Base-by-base conservation (phyloP, 2,329 filamentous ascomycete species). In the Ploettnerulaceae sp. region DNA sequence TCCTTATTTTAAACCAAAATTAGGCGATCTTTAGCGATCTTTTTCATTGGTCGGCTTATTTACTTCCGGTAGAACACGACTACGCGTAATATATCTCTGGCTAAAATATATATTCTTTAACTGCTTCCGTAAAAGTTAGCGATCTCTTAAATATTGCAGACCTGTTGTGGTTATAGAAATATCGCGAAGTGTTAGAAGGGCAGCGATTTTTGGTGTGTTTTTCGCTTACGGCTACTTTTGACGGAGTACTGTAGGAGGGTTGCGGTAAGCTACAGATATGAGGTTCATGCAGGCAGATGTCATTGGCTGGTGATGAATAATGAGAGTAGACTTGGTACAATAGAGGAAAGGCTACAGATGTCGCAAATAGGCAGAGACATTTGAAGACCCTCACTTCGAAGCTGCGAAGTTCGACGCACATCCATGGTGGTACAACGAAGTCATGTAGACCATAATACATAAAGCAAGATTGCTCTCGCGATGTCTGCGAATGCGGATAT, bases 311-410 rank as follows among this genome's bases (percentile, higher is more conserved):
- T 58, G 4, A 48, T 55, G 31, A 46, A 49, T 12, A 43, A 39
- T 26, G 57, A 51, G 22, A 39, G 47, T 15, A 43, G 55, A 25
- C 6, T 56, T 8, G 26, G 42, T 14, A 49, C 47, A 2, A 49
- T 56, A 24, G 56, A 57, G 33, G 49, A 53, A 22, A 49, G 56
- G 33, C 22, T 58, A 37, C 47, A 46, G 29, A 57, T 53, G 44
- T 54, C 50, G 14, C 43, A 40, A 36, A 45, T 55, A 43, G 52
- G 51, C 12, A 51, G 32, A 17, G 22, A 43, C 1, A 36, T 31
- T 8, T 24, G 18, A 14, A 17, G 12, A 31, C 20, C 7, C n/a
- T n/a, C n/a, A n/a, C n/a, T n/a, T n/a, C n/a, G n/a, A n/a, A n/a
- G n/a, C n/a, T n/a, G n/a, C n/a, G n/a, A n/a, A n/a, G n/a, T n/a